Evolutionary conservation across 1,284 basidiomycete species (phyloP), one percentile per base, ranked within the genome.

Genomic region (Anthracocystis panici-leucophaei): DNA sequence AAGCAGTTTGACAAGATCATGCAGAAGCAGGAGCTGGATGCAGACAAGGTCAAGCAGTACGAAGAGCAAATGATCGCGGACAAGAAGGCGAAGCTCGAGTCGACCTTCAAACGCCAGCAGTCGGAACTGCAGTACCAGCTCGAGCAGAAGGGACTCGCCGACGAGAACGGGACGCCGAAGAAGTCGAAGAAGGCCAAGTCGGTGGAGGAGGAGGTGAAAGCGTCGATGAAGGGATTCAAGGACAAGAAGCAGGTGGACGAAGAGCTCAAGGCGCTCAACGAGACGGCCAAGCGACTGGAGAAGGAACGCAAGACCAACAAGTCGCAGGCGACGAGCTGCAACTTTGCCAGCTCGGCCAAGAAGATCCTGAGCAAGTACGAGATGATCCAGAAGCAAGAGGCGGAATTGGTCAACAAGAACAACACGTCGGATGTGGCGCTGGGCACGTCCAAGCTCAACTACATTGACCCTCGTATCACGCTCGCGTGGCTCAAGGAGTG

Each of bases 1-100:
- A 80, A 81, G 65, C 70, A 82, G 52, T 82, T 80, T 59, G 75
- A 81, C 61, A 74, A 79, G 68, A 77, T 82, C 46, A 91, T 92
- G 10, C 90, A 92, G 64, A 95, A 97, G 86, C 95, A 93, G 2
- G 95, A 97, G 83, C 85, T 99, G 48, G 95, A 98, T 69, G 93
- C 95, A 27, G 94, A 97, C 7, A 96, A 91, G 87, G 90, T 98
- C 68, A 90, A 88, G 53, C 88, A 90, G 74, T 91, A 96, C 82
- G 97, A 99, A 86, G 91, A 92, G 38, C 87, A 89, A 16, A 83
- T 92, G 79, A 83, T 85, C 51, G 45, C 64, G 14, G 80, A 78
- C 54, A 85, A 86, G 57, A 91, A 91, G 84, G 90, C 90, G 62
- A 93, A 92, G 82, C 92, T 96, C 68, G 87, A 93, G 7, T 79